These are phyloP conservation scores for Phyllostachys edulis DNA, from an alignment of 176 grass and related monocot genomes.

Conservation along the genomic window DNA sequence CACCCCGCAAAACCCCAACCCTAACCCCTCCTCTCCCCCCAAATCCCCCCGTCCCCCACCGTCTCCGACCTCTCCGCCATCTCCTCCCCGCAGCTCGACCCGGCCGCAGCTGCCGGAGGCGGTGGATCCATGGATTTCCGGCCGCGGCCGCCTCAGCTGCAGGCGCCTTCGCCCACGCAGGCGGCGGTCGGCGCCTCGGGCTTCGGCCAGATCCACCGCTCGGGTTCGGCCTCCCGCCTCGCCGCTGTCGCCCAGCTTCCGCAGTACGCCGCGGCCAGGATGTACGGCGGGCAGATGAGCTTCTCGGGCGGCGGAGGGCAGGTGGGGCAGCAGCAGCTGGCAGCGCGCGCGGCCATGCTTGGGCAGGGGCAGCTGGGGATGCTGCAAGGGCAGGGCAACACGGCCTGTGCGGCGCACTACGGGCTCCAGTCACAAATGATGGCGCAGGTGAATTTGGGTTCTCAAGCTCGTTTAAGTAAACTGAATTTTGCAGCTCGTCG, in stretches of 20 bases:
- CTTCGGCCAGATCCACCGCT: slow-evolving; percentile 56
- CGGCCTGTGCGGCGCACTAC: slow-evolving; percentile 53
- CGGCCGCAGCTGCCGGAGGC: slow-evolving; percentile 21
- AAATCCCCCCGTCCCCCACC: slow-evolving; percentile 69
- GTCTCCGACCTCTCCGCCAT: slow-evolving; percentile 57
- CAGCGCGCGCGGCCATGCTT: slow-evolving; percentile 62
- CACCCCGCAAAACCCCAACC: slow-evolving; percentile 62
- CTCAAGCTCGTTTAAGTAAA: background rate
- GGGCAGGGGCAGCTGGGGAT: slow-evolving; percentile 71
- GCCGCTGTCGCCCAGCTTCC: slow-evolving; percentile 42
- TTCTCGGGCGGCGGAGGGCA: slow-evolving; percentile 60
- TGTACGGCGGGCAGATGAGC: slow-evolving; percentile 79
- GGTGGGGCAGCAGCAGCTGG: slow-evolving; percentile 59
- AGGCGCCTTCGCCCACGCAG: slow-evolving; percentile 64
- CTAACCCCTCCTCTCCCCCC: slow-evolving; percentile 52
- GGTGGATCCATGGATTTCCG: slow-evolving; percentile 42
- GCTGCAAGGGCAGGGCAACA: slow-evolving; percentile 65
- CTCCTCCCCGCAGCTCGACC: slow-evolving; percentile 61
- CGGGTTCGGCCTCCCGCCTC: slow-evolving; percentile 45
- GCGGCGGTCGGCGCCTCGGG: slow-evolving; percentile 34
- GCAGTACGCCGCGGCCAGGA: slow-evolving; percentile 66
- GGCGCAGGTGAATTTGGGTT: slow-evolving; percentile 53
- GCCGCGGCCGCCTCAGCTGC: slow-evolving; percentile 54
- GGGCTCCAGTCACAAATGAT: slow-evolving; percentile 85
- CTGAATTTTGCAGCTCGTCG: background rate